These are phyloP conservation scores for Trichosporon sp. DNA, from an alignment of 1,284 basidiomycete genomes.

Conservation along the genomic window DNA sequence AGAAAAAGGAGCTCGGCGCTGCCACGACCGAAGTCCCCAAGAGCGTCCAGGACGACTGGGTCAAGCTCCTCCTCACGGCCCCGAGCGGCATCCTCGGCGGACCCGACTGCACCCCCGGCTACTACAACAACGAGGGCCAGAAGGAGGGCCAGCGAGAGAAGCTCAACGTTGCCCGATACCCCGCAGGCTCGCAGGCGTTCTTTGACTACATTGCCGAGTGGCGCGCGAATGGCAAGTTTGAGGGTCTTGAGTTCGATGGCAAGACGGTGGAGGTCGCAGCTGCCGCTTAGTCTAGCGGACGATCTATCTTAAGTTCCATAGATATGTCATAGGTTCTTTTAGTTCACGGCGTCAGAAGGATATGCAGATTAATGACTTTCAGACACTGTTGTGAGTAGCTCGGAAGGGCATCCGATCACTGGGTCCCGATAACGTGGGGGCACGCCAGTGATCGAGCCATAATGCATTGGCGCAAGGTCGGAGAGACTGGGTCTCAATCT, in stretches of 20 bases:
- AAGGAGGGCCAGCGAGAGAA: conserved; percentile 5
- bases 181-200: conserved; percentile 7
- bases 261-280: not conserved
- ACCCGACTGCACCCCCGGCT: conserved; percentile 6
- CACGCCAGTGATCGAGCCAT: too few relatives aligned
- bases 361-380: not conserved
- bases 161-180: conserved; percentile 9
- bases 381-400: too few relatives aligned
- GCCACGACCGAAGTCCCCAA: not conserved
- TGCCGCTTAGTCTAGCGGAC: not conserved
- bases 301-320: not conserved
- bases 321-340: not conserved
- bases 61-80: conserved; percentile 6
- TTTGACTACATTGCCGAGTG: conserved; percentile 14
- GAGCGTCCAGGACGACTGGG: conserved; percentile 6
- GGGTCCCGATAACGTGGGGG: too few relatives aligned
- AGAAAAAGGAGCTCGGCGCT: conserved; percentile 7
- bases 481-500: too few relatives aligned
- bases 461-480: too few relatives aligned
- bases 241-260: conserved; percentile 15
- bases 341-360: not conserved
- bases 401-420: too few relatives aligned
- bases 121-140: conserved; percentile 13
- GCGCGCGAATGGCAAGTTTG: conserved; percentile 13
- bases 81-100: not conserved